Base-by-base conservation (phyloP, 2,329 filamentous ascomycete genomes). In the Claviceps pusilla region DNA sequence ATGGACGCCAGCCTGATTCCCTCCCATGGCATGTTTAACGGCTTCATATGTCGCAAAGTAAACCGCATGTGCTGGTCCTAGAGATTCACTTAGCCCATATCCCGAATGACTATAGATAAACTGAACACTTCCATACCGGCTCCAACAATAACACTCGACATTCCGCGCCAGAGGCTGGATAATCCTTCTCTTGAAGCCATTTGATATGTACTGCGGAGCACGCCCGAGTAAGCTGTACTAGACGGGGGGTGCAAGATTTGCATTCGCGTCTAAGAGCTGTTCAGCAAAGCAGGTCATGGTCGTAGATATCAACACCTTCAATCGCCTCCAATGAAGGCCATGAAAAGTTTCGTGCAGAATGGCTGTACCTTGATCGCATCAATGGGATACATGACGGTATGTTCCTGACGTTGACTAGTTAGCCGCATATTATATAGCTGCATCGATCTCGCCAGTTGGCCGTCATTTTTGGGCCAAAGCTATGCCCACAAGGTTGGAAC, bases 41-140 rank as follows among this genome's bases (percentile, higher is more conserved):
- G 88, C 83, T 74, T 98, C 93, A 69, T 97, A 98, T 45, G 93
- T 97, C 54, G 90, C 91, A 71, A 98, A 98, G 70, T 98, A 97
- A 56, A 98, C 89, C 48, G 93, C 93, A 66, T 98, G 93, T 57
- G 93, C 93, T 62, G 93, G 93, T 60, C 91, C 91, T 95, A 63
- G 24, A n/a, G 49, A 29, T 12, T 48, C 43, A 50, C 45, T 56
- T 49, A 56, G 31, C 41, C 16, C 42, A 31, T 3, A 37, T n/a
- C 39, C 42, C 4, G 12, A 6, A 11, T 35, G 37, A 9, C 33
- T 28, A 33, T 31, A 53, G n/a, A 24, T 37, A 12, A 48, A 9
- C 29, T 62, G 51, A 59, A 60, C 61, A 60, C 60, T 58, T 4
- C 46, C 82, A 64, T 74, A 95, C 90, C 91, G 68, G 93, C 93